These are phyloP conservation scores for Fonsecaea multimorphosa DNA, from an alignment of 2,329 filamentous ascomycete genomes.

Conservation along the genomic window DNA sequence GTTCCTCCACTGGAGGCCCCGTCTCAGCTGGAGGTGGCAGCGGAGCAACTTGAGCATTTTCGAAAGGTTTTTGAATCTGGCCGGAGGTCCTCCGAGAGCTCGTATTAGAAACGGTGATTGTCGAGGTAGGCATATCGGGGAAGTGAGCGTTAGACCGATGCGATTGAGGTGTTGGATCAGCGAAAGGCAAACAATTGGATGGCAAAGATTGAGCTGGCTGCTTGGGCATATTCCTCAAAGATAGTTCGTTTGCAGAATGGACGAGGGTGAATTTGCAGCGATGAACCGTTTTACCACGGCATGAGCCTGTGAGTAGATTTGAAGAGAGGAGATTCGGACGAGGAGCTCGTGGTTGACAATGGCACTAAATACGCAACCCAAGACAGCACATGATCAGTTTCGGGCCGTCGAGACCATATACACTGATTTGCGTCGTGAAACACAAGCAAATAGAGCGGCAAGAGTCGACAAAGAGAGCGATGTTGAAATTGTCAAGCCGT, in stretches of 20 bases:
- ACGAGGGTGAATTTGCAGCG: not conserved
- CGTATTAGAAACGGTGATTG: conserved; percentile 9
- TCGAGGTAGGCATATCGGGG: conserved; percentile 9
- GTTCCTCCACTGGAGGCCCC: not conserved
- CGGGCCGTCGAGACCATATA: not conserved
- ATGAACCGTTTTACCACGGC: not conserved
- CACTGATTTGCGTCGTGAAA: not conserved
- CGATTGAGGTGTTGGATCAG: not conserved
- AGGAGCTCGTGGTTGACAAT: not conserved
- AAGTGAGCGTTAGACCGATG: not conserved
- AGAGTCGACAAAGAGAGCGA: not conserved
- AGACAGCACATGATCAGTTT: not conserved
- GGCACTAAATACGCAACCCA: not conserved
- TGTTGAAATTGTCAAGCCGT: not conserved
- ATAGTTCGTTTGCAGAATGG: not conserved
- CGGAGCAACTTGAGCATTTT: conserved; percentile 1
- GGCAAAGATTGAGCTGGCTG: conserved; percentile 2
- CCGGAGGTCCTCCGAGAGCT: conserved; percentile 14
- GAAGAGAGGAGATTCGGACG: not conserved
- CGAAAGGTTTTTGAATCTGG: not conserved
- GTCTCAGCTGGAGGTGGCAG: not conserved
- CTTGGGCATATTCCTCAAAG: not conserved
- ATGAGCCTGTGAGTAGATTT: not conserved
- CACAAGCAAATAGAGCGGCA: not conserved
- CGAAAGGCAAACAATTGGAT: not conserved